Evolutionary conservation across 805 yeast species (phyloP).

Genomic region (Ogataea parapolymorpha): DNA sequence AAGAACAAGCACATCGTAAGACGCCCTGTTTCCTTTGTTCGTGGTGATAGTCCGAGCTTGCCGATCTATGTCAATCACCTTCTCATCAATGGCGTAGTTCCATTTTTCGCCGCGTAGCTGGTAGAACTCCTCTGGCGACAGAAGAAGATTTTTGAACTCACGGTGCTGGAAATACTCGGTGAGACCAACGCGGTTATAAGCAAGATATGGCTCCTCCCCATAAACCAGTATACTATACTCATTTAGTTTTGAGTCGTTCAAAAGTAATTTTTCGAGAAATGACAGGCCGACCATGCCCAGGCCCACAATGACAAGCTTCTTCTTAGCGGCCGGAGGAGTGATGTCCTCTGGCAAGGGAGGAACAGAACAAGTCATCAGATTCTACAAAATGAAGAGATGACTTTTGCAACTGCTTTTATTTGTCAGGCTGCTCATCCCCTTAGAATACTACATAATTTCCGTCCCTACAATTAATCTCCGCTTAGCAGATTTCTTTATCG

Average conservation of each 20-base stretch:
- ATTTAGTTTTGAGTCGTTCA: constrained; percentile 29
- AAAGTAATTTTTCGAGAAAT: constrained; percentile 34
- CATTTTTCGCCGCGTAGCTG: constrained; percentile 24
- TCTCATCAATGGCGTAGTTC: constrained; percentile 26
- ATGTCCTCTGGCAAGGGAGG: constrained; percentile 23
- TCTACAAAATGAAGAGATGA: neutral
- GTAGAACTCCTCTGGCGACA: constrained; percentile 28
- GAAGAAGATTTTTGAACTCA: constrained; percentile 25
- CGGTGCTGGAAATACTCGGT: constrained; percentile 31
- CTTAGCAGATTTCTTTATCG: neutral
- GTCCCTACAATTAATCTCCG: constrained; percentile 5
- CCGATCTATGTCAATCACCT: constrained; percentile 20
- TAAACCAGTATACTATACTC: constrained; percentile 29
- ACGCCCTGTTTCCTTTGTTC: constrained; percentile 11
- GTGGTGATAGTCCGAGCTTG: constrained; percentile 16
- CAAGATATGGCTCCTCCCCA: constrained; percentile 37
- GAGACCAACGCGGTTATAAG: constrained; percentile 37
- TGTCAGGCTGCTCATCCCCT: neutral
- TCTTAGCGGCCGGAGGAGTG: constrained; percentile 4
- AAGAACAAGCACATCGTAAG: constrained; percentile 30
- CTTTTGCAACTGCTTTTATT: neutral
- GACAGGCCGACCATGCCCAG: constrained; percentile 38
- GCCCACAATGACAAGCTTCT: constrained; percentile 33
- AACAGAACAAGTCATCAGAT: constrained; percentile 10
- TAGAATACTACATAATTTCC: neutral